Conservation (phyloP, 2,329 filamentous ascomycete species). For the Ascochyta fabae region DNA sequence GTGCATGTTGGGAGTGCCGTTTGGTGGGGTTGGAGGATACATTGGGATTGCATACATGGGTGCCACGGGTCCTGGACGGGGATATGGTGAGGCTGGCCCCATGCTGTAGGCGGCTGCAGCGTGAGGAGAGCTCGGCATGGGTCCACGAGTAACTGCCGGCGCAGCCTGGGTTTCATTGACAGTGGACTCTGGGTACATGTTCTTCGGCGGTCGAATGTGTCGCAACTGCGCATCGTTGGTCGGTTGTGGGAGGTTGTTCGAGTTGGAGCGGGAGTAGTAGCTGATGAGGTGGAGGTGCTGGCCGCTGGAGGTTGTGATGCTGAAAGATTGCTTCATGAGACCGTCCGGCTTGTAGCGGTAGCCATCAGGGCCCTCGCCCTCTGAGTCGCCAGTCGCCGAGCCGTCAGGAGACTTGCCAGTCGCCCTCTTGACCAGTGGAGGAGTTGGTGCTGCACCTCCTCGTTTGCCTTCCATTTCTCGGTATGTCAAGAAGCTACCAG, state of each 20-base stretch:
- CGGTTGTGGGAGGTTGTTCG: slow-evolving; percentile 78
- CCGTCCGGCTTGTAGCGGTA: slow-evolving; percentile 78
- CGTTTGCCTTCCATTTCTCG: slow-evolving; percentile 99
- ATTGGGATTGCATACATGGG: slow-evolving; percentile 51
- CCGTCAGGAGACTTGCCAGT: slow-evolving; percentile 81
- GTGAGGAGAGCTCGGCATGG: slow-evolving; percentile 66
- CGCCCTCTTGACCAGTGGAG: slow-evolving; percentile 46
- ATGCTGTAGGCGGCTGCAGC: slow-evolving; percentile 58
- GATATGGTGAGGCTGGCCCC: slow-evolving; percentile 61
- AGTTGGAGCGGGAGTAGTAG: slow-evolving; percentile 86
- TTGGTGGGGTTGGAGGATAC: slow-evolving; percentile 51
- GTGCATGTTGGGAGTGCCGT: slow-evolving; percentile 52
- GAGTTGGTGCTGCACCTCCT: slow-evolving; percentile 70
- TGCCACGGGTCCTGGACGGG: slow-evolving; percentile 50
- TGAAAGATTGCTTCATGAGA: slow-evolving; percentile 99
- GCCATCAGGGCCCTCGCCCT: slow-evolving; percentile 65
- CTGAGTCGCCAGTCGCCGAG: slow-evolving; percentile 80
- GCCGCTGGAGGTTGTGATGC: slow-evolving; percentile 88
- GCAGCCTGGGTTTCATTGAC: slow-evolving; percentile 83
- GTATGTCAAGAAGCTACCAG: slow-evolving; percentile 96
- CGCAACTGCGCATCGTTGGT: slow-evolving; percentile 80
- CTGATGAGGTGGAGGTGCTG: slow-evolving; percentile 98
- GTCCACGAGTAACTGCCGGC: slow-evolving; percentile 79
- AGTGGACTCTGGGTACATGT: slow-evolving; percentile 96
- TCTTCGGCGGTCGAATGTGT: slow-evolving; percentile 85